A percentile compares a stretch with the other conserved stretches of the same genome.
These are phyloP conservation scores for Alternaria brassicae DNA, from an alignment of 2,329 filamentous ascomycete species.

Conservation along the genomic window DNA sequence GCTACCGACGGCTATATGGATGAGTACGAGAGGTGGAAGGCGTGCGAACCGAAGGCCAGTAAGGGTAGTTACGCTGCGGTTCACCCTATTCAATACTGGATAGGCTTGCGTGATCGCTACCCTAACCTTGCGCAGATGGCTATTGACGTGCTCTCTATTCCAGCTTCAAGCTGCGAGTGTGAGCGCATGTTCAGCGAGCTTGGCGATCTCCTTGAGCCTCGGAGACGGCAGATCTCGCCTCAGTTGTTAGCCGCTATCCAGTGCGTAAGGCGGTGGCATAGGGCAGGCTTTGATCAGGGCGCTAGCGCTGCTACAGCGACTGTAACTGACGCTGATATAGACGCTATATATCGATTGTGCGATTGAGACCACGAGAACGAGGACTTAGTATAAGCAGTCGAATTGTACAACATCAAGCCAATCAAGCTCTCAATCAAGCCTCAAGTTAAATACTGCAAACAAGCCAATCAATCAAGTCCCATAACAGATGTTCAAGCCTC, in stretches of 20 bases:
- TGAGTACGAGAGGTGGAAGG: background rate
- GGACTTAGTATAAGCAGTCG: too few relatives aligned
- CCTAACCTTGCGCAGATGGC: background rate
- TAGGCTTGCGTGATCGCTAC: background rate
- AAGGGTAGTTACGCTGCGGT: background rate
- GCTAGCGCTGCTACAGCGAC: background rate
- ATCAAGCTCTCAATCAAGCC: background rate
- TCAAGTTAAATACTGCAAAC: background rate
- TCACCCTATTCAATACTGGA: background rate
- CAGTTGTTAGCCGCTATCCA: background rate
- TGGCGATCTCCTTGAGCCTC: constrained; percentile 8
- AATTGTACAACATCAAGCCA: background rate
- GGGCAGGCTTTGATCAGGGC: background rate
- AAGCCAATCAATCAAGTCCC: background rate
- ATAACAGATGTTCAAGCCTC: background rate
- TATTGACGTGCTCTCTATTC: constrained; percentile 7
- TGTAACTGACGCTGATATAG: background rate
- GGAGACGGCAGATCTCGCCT: background rate
- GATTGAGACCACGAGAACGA: too few relatives aligned
- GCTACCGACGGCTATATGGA: background rate
- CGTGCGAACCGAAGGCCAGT: background rate
- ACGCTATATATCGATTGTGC: background rate
- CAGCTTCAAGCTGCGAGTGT: constrained; percentile 11
- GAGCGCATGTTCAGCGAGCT: constrained; percentile 10
- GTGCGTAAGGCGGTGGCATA: background rate